These are phyloP conservation scores for Chenopodium berlandieri DNA, from an alignment of 148 eudicot genomes.

Conservation along the genomic window DNA sequence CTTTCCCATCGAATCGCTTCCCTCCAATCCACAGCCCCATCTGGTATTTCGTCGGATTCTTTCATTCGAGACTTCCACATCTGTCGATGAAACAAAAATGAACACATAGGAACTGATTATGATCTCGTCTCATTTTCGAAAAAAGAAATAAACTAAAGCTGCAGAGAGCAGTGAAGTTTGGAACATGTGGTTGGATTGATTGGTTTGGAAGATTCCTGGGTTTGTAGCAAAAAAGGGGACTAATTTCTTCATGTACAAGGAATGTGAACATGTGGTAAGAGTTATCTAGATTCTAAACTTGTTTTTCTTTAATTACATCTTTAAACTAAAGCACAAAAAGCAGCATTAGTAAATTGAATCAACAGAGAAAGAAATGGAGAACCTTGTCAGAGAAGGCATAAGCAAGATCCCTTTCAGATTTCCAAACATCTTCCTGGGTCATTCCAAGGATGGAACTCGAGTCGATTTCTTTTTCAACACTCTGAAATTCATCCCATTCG, in stretches of 20 bases:
- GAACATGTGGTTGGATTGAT: constrained; percentile 7
- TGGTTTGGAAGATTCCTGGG: background rate
- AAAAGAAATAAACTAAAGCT: background rate
- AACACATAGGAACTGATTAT: background rate
- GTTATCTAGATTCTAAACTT: constrained; percentile 2
- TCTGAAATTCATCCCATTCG: constrained; percentile 33
- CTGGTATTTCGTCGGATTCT: constrained; percentile 22
- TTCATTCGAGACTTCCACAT: constrained; percentile 43
- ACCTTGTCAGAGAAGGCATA: constrained; percentile 37
- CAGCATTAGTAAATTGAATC: constrained; percentile 4
- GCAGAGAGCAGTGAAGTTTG: background rate
- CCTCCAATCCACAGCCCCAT: constrained; percentile 28
- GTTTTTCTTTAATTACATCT: background rate
- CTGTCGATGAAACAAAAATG: constrained; percentile 26
- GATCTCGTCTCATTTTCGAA: background rate
- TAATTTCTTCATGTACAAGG: constrained; percentile 5
- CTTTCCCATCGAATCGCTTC: constrained; percentile 25
- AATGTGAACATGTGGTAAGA: background rate
- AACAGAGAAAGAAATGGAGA: background rate
- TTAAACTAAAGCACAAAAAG: constrained; percentile 21
- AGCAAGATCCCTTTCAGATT: constrained; percentile 33
- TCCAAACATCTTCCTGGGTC: constrained; percentile 18
- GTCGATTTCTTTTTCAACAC: constrained; percentile 33
- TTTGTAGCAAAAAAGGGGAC: constrained; percentile 9
- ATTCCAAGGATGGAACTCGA: constrained; percentile 25